Base-by-base conservation (phyloP, 139 green algal species). In the Haematococcus lacustris region DNA sequence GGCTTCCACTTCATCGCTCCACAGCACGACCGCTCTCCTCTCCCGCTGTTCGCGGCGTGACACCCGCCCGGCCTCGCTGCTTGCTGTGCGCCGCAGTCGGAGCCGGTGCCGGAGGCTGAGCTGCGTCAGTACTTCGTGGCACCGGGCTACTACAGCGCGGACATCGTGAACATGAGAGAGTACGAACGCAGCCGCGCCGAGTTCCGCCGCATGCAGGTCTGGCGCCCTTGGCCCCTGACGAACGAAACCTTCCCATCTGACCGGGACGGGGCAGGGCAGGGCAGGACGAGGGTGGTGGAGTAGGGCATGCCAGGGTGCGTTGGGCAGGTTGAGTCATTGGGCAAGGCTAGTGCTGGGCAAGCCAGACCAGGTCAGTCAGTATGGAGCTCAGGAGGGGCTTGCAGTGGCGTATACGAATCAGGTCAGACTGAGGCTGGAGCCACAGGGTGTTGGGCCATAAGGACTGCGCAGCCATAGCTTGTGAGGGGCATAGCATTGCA, bases 101-200 rank as follows among this genome's bases (percentile, higher is more conserved):
- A n/a, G n/a, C n/a, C n/a, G n/a, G n/a, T n/a, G n/a, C n/a, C n/a
- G n/a, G 73, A 73, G 28, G 28, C 39, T 28, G 73, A 78, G 66
- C 66, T 78, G 28, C 6, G 51, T 34, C 64, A 73, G 51, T 78
- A 60, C 51, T 78, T 78, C 41, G 39, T 66, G 17, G 73, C 73
- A 1, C 73, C 73, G 3, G 73, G 73, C 3, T 78, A 78, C 65
- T 73, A 78, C 35, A 53, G 73, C 64, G 38, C 53, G 1, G 66
- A 78, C 50, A 50, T 73, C n/a, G 64, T 26, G 51, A 37, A 69
- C 30, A 62, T 78, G 73, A 21, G 32, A 4, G 51, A 73, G 32
- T 78, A 78, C 33, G 73, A 78, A 37, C 21, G 32, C 2, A 62
- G 73, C 30, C 39, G 73, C 23, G 73, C 66, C 13, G 73, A 78